Base-by-base conservation (phyloP, 2,329 filamentous ascomycete species). In the Dothistroma septosporum region DNA sequence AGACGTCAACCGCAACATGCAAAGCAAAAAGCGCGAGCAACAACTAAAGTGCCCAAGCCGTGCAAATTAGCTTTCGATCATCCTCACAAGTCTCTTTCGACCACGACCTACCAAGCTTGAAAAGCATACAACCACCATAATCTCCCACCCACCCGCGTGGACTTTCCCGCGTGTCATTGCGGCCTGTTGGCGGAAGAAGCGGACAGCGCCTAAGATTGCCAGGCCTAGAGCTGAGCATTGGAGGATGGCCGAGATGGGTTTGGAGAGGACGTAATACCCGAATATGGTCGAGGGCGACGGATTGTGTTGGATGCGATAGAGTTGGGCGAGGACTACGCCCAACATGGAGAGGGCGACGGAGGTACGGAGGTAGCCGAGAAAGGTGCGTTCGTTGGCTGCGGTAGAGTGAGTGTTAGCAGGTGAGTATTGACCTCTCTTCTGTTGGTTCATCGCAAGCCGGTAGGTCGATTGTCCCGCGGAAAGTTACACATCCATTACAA, bases 371-470 rank as follows among this genome's bases (percentile, higher is more conserved):
- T 91, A 91, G 32, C 82, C 87, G 19, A 92, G 82, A 70, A 87
- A 92, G 19, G 88, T 92, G 59, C 88, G 80, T 74, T 92, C 88
- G 58, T 91, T 82, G 41, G 89, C 88, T 91, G 68, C 58, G 44
- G 16, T 4, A 12, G 11, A 31, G 11, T 4, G 24, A 3, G 8
- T 12, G 50, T 53, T 12, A 53, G 53, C 24, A 46, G n/a, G n/a
- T n/a, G n/a, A n/a, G n/a, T n/a, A n/a, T n/a, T n/a, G n/a, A n/a
- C n/a, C n/a, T n/a, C n/a, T n/a, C n/a, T n/a, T n/a, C 33, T 8
- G 16, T 19, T 16, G 35, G 11, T 53, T n/a, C 22, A 33, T 53
- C 24, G 8, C n/a, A 16, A 47, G n/a, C n/a, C n/a, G n/a, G n/a
- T n/a, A n/a, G n/a, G n/a, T n/a, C n/a, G n/a, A n/a, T n/a, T n/a